Evolutionary conservation across 2,329 filamentous ascomycete genomes (phyloP).

Genomic region (Colletotrichum paranaense): DNA sequence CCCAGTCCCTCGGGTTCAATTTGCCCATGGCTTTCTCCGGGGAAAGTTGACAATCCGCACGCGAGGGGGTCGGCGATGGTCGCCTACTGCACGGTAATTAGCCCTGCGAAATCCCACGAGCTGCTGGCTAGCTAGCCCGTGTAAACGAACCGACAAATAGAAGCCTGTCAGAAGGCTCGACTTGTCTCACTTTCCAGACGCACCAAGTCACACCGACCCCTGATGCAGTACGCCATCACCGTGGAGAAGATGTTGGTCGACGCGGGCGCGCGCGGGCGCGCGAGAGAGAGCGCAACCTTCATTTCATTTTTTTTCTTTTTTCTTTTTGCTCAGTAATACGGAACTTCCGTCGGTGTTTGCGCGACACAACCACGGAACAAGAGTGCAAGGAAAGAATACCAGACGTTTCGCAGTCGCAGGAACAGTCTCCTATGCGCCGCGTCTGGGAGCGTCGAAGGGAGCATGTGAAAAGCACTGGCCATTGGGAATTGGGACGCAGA

Average conservation of each 20-base stretch:
- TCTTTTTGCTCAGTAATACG: not conserved
- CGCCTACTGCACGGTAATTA: not conserved
- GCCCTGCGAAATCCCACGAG: not conserved
- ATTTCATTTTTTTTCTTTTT: not conserved
- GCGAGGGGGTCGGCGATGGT: not conserved
- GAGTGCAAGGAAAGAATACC: not conserved
- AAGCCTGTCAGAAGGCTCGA: not conserved
- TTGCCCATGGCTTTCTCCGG: not conserved
- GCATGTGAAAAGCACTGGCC: slow-evolving; percentile 30
- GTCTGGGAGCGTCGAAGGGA: not conserved
- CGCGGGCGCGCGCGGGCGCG: not conserved
- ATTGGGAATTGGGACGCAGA: not conserved
- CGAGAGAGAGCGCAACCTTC: not conserved
- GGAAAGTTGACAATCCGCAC: not conserved
- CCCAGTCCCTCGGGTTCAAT: not conserved
- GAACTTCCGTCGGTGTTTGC: not conserved
- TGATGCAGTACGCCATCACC: not conserved
- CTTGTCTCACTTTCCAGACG: slow-evolving; percentile 18
- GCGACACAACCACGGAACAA: not conserved
- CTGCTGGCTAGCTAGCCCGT: not conserved
- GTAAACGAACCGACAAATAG: not conserved
- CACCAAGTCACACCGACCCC: slow-evolving; percentile 8
- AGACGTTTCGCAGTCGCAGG: slow-evolving; percentile 20
- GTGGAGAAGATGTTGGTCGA: not conserved
- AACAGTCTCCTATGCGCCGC: not conserved